Percentiles rank a stretch among this genome's conserved stretches.
These are phyloP conservation scores for Botrytis squamosa DNA, from an alignment of 2,329 filamentous ascomycete genomes.

Conservation along the genomic window DNA sequence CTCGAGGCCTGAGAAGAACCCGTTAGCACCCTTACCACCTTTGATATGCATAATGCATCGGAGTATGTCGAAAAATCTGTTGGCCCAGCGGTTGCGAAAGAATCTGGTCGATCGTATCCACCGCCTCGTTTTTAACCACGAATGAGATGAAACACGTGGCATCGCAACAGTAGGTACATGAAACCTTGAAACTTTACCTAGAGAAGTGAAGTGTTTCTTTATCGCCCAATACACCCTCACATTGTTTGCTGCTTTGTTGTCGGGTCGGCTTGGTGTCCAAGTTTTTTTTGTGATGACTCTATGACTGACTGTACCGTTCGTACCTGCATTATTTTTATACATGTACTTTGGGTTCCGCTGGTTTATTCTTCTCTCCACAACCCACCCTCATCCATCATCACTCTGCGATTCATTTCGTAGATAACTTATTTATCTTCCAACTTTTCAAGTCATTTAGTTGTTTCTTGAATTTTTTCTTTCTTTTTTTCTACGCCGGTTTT, in stretches of 20 bases:
- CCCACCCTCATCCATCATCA: neutral
- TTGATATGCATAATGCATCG: constrained; percentile 16
- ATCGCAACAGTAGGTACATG: constrained; percentile 13
- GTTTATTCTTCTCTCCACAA: constrained; percentile 16
- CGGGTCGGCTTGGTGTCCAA: constrained; percentile 7
- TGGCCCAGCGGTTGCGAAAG: constrained; percentile 18
- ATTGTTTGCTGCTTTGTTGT: constrained; percentile 18
- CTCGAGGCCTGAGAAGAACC: constrained; percentile 8
- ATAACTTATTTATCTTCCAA: constrained; percentile 1
- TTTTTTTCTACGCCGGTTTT: neutral
- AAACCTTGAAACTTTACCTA: constrained; percentile 1
- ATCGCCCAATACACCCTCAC: constrained; percentile 19
- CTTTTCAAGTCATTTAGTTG: constrained; percentile 18
- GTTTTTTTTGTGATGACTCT: neutral
- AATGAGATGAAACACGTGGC: constrained; percentile 22
- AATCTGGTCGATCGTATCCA: constrained; percentile 18
- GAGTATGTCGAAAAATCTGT: neutral
- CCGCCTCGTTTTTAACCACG: constrained; percentile 21
- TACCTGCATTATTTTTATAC: constrained; percentile 23
- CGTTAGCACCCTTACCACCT: neutral
- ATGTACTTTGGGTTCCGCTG: neutral
- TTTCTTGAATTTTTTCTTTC: constrained; percentile 10
- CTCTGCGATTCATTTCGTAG: constrained; percentile 4
- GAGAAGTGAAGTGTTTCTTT: constrained; percentile 21
- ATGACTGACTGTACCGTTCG: neutral